A percentile compares a stretch with the other conserved stretches of the same genome.
Conservation (phyloP, 2,329 filamentous ascomycete genomes). For the Neonectria ditissima region DNA sequence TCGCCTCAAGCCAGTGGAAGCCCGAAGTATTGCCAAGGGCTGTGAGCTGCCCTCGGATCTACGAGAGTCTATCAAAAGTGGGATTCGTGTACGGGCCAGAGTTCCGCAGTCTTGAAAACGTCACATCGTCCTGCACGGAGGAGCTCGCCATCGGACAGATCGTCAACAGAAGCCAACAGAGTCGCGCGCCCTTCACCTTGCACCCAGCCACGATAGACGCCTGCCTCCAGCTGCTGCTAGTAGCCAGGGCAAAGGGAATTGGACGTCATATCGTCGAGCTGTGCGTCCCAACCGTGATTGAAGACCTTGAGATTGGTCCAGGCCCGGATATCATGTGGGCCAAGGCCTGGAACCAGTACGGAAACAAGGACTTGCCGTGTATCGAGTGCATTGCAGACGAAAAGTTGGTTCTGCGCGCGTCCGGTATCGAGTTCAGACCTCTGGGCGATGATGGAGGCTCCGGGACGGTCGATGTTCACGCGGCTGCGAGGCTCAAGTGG, state of each 20-base stretch:
- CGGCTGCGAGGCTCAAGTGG: conserved; percentile 19
- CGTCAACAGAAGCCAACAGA: not conserved
- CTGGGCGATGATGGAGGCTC: conserved; percentile 4
- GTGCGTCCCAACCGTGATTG: conserved; percentile 16
- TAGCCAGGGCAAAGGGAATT: conserved; percentile 4
- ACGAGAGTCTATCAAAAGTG: not conserved
- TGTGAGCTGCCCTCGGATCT: not conserved
- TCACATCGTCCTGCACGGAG: not conserved
- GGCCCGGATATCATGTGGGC: conserved; percentile 14
- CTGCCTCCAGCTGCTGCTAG: conserved; percentile 14
- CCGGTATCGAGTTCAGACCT: not conserved
- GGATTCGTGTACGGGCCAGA: conserved; percentile 18
- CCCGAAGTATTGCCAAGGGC: conserved; percentile 7
- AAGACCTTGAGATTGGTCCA: conserved; percentile 11
- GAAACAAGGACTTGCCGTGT: not conserved
- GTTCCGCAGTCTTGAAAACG: conserved; percentile 6
- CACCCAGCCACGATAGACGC: conserved; percentile 26
- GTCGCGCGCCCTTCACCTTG: conserved; percentile 11
- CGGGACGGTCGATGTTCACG: conserved; percentile 2
- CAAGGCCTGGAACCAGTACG: conserved; percentile 20
- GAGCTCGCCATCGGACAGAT: conserved; percentile 4
- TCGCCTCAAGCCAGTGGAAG: not conserved
- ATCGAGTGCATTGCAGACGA: conserved; percentile 9
- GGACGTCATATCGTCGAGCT: not conserved
- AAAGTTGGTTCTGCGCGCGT: not conserved